Percentiles rank a stretch among this genome's conserved stretches.
Conservation (phyloP, 225 moss, liverwort and hornwort genomes). For the Sphagnum contortum region DNA sequence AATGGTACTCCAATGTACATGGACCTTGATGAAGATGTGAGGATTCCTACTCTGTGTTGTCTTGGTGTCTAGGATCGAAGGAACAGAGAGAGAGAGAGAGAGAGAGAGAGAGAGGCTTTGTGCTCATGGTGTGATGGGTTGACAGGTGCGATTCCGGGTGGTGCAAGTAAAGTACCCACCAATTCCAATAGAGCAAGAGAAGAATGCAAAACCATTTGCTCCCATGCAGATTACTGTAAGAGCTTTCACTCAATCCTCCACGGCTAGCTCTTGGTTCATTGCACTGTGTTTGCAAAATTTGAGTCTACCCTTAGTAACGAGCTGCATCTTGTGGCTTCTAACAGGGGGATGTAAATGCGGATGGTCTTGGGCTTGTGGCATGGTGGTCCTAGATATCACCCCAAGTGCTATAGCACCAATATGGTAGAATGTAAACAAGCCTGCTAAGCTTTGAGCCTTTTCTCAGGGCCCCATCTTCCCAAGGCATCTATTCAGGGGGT, state of each 20-base stretch:
- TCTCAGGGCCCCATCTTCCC: too few relatives aligned
- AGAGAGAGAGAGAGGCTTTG: too few relatives aligned
- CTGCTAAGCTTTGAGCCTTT: too few relatives aligned
- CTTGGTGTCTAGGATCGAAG: too few relatives aligned
- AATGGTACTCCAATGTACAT: conserved; percentile 72
- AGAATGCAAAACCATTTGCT: conserved; percentile 75
- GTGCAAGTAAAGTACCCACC: conserved; percentile 85
- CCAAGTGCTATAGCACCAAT: too few relatives aligned
- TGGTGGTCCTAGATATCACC: conserved; percentile 55
- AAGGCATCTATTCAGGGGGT: too few relatives aligned
- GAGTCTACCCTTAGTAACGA: not conserved
- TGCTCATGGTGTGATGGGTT: not conserved
- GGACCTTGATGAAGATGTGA: conserved; percentile 97
- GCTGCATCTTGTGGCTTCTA: not conserved
- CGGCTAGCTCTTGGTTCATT: conserved; percentile 4
- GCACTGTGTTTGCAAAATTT: not conserved
- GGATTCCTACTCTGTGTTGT: not conserved
- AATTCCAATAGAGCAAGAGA: conserved; percentile 78
- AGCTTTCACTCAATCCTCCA: conserved; percentile 2
- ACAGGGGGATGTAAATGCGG: conserved; percentile 91
- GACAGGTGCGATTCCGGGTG: conserved; percentile 82
- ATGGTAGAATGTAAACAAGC: too few relatives aligned
- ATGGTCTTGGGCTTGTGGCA: conserved; percentile 82
- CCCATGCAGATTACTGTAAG: conserved; percentile 83
- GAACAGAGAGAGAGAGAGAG: too few relatives aligned